A percentile compares a stretch with the other conserved stretches of the same genome.
Evolutionary conservation across 73 alveolate genomes (phyloP).

Genomic region (Paramecium octaurelia): DNA sequence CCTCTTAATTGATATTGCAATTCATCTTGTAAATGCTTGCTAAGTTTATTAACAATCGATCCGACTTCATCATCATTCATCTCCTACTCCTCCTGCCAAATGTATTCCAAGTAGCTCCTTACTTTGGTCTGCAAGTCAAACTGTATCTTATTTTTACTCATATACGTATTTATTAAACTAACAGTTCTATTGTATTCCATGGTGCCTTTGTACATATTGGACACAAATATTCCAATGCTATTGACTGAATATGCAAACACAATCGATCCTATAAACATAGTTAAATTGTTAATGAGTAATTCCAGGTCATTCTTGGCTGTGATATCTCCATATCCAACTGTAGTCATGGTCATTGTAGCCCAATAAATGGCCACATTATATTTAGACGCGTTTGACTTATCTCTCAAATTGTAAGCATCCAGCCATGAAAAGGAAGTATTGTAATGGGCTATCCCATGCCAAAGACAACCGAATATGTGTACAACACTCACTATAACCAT

Average conservation of each 20-base stretch:
- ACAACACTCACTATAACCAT: not conserved
- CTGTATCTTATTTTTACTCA: constrained; percentile 72
- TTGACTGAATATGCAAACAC: constrained; percentile 86
- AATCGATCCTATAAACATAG: constrained; percentile 80
- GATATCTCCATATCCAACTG: constrained; percentile 92
- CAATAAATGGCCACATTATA: constrained; percentile 77
- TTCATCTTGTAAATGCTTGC: constrained; percentile 69
- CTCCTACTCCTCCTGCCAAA: constrained; percentile 69
- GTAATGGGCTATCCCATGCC: constrained; percentile 19
- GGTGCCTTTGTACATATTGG: constrained; percentile 65
- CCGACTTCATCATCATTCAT: constrained; percentile 78
- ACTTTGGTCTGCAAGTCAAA: constrained; percentile 72
- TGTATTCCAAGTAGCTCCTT: constrained; percentile 77
- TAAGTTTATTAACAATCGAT: constrained; percentile 66
- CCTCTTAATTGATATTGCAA: constrained; percentile 70
- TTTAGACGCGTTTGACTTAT: not conserved
- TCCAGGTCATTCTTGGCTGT: constrained; percentile 77
- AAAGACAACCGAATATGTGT: constrained; percentile 15
- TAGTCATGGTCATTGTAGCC: constrained; percentile 90
- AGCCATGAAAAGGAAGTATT: not conserved
- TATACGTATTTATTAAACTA: constrained; percentile 71
- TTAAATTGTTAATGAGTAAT: constrained; percentile 64
- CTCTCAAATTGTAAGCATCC: not conserved
- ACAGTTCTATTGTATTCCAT: constrained; percentile 73
- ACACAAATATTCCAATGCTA: constrained; percentile 77